A percentile compares a stretch with the other conserved stretches of the same genome.
phyloP scores from a whole-genome alignment of 2,329 filamentous ascomycete species.

The Cadophora luteo-olivacea region DNA sequence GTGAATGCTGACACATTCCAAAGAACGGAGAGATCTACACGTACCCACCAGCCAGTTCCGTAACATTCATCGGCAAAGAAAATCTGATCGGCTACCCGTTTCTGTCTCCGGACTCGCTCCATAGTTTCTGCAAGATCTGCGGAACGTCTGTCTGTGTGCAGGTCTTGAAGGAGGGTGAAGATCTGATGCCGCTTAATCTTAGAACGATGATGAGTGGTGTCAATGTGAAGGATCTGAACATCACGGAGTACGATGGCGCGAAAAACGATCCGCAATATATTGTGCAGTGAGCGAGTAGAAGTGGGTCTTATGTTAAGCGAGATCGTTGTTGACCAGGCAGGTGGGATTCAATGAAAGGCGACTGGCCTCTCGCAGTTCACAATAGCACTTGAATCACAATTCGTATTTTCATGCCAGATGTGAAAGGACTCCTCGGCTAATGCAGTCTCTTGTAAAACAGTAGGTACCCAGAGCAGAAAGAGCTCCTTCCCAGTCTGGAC shows the following conservation, averaged over 20 bases:
- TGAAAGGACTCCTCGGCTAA: not conserved
- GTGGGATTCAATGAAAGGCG: no score
- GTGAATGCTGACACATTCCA: no score
- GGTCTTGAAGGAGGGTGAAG: conserved; percentile 25
- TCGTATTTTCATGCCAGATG: not conserved
- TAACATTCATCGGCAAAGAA: conserved; percentile 24
- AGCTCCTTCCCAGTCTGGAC: not conserved
- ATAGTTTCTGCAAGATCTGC: conserved; percentile 35
- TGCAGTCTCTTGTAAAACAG: not conserved
- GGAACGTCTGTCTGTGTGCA: conserved; percentile 31
- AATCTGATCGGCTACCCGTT: conserved; percentile 32
- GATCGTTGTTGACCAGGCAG: not conserved
- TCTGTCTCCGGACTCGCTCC: conserved; percentile 31
- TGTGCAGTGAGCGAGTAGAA: not conserved
- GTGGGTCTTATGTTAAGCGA: not conserved
- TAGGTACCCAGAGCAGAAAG: not conserved
- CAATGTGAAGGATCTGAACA: conserved; percentile 22
- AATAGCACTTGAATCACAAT: not conserved
- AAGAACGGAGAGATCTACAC: conserved; percentile 35
- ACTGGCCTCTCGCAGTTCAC: no score
- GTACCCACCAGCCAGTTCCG: conserved; percentile 29
- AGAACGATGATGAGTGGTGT: conserved; percentile 28
- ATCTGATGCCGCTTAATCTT: conserved; percentile 32
- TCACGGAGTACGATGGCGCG: conserved; percentile 28
- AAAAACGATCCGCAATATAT: conserved; percentile 28